A percentile compares a stretch with the other conserved stretches of the same genome.
phyloP scores from a whole-genome alignment of 2,329 filamentous ascomycete genomes.

The Diaporthe ilicicola region DNA sequence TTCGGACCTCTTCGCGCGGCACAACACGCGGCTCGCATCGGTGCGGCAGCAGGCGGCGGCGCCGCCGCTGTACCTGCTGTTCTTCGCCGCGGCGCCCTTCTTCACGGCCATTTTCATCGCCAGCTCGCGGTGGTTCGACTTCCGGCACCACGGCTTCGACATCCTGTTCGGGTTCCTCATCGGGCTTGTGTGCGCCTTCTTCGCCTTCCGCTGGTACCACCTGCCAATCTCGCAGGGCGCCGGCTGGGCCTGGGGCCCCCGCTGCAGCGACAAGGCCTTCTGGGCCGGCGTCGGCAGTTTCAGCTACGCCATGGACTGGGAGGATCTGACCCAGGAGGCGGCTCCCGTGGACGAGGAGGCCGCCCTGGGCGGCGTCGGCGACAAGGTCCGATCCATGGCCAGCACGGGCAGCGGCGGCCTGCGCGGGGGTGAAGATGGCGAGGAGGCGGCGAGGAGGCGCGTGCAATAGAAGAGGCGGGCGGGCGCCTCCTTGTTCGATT shows the following conservation, averaged over 20 bases:
- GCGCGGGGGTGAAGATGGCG: neutral
- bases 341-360: slow-evolving; percentile 43
- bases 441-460: slow-evolving; percentile 22
- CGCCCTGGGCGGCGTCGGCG: slow-evolving; percentile 31
- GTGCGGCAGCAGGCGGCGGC: slow-evolving; percentile 80
- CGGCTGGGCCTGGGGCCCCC: slow-evolving; percentile 89
- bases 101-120: slow-evolving; percentile 81
- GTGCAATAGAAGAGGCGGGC: neutral
- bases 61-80: slow-evolving; percentile 81
- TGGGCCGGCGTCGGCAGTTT: slow-evolving; percentile 75
- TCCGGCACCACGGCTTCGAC: slow-evolving; percentile 91
- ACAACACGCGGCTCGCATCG: slow-evolving; percentile 54
- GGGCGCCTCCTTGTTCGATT: neutral
- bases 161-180: slow-evolving; percentile 86
- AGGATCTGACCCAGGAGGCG: slow-evolving; percentile 32
- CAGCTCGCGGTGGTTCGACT: slow-evolving; percentile 88
- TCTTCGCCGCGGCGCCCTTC: slow-evolving; percentile 75
- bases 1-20: slow-evolving; percentile 43
- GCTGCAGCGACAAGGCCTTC: slow-evolving; percentile 77
- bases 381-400: slow-evolving; percentile 12
- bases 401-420: slow-evolving; percentile 19
- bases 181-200: slow-evolving; percentile 74
- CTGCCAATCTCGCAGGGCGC: slow-evolving; percentile 79
- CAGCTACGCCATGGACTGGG: slow-evolving; percentile 60
- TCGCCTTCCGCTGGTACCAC: slow-evolving; percentile 88